Conservation (phyloP, 2,329 filamentous ascomycete genomes). For the Blumeriella jaapii region DNA sequence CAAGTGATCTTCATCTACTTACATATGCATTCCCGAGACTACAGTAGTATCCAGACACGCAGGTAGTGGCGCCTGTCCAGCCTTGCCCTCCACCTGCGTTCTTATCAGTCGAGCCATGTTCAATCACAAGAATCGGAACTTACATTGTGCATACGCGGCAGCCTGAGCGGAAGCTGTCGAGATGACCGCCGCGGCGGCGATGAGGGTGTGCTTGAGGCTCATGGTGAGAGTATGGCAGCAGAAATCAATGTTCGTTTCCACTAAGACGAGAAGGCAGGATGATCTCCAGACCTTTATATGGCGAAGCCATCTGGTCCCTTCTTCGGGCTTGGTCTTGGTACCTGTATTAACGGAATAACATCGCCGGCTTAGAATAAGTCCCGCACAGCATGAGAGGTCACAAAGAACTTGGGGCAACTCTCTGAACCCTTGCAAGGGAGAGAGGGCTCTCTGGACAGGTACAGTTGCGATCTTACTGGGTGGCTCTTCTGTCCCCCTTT, state of each 20-base stretch:
- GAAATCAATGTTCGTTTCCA: constrained; percentile 2
- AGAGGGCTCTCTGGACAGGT: not conserved
- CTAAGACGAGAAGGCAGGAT: constrained; percentile 1
- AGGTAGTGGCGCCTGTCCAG: constrained; percentile 21
- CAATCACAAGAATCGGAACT: constrained; percentile 3
- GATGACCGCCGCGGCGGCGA: constrained; percentile 25
- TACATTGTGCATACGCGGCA: constrained; percentile 23
- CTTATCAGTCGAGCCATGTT: constrained; percentile 3
- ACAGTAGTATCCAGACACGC: constrained; percentile 19
- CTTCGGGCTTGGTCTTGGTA: not conserved
- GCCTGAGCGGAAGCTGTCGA: constrained; percentile 21
- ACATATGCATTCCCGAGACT: constrained; percentile 12
- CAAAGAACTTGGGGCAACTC: not conserved
- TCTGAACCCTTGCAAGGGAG: not conserved
- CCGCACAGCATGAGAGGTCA: constrained; percentile 18
- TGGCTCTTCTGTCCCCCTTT: not conserved
- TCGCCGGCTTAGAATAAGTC: constrained; percentile 17
- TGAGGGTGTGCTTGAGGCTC: constrained; percentile 19
- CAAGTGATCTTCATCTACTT: too few species aligned
- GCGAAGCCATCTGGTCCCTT: not conserved
- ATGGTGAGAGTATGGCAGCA: constrained; percentile 15
- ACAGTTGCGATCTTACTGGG: constrained; percentile 1
- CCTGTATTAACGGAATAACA: constrained; percentile 12
- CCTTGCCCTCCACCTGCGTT: constrained; percentile 20
- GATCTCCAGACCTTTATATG: constrained; percentile 11